Conservation (phyloP, 305 asterid species). For the Euphrasia arctica region DNA sequence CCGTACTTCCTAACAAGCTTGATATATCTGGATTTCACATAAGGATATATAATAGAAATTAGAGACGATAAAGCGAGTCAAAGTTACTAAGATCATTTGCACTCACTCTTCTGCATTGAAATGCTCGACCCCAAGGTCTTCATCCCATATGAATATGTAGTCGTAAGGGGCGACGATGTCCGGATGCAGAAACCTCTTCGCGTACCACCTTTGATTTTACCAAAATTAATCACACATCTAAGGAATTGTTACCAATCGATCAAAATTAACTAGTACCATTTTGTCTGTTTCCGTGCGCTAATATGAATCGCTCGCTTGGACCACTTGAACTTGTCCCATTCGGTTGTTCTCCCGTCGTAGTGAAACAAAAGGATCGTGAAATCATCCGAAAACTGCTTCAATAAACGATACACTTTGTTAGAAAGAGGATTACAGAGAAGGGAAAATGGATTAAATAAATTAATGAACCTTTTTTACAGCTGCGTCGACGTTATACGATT, state of each 20-base stretch:
- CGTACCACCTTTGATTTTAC: conserved; percentile 69
- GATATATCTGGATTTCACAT: conserved; percentile 47
- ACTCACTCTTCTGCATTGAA: conserved; percentile 80
- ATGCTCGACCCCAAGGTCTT: conserved; percentile 82
- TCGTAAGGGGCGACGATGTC: conserved; percentile 72
- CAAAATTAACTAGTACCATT: conserved; percentile 41
- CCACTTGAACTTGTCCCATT: conserved; percentile 90
- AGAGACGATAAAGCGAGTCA: not conserved
- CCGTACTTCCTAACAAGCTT: conserved; percentile 77
- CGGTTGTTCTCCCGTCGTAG: conserved; percentile 67
- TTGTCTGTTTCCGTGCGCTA: conserved; percentile 63
- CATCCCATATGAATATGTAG: conserved; percentile 86
- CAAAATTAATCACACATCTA: conserved; percentile 20
- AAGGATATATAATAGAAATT: conserved; percentile 9
- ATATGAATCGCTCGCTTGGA: conserved; percentile 71
- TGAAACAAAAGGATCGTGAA: conserved; percentile 76
- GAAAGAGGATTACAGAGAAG: conserved; percentile 2
- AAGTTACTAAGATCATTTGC: not conserved
- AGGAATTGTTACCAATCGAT: not conserved
- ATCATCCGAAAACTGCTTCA: conserved; percentile 60
- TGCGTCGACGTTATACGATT: conserved; percentile 53
- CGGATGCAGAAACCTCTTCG: conserved; percentile 88
- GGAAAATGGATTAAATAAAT: not conserved
- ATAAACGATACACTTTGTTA: conserved; percentile 10
- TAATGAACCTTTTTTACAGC: conserved; percentile 56